phyloP scores from a whole-genome alignment of 805 yeast genomes.

The Candida koratica region DNA sequence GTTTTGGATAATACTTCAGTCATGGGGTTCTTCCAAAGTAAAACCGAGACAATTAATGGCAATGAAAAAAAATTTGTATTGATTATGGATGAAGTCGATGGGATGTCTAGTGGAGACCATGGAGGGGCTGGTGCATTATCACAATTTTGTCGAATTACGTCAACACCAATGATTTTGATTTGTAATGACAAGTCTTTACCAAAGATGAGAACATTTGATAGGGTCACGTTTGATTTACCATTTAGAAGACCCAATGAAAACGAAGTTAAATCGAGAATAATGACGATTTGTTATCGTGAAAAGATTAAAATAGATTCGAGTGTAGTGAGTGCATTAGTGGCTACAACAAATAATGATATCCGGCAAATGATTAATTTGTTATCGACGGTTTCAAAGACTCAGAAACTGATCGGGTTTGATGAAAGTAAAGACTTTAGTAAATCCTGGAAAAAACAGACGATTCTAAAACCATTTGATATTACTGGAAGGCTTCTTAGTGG shows the following conservation, averaged over 20 bases:
- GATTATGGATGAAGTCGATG: conserved; percentile 98
- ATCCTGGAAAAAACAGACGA: conserved; percentile 86
- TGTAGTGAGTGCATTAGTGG: conserved; percentile 77
- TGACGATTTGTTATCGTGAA: conserved; percentile 89
- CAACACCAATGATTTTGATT: conserved; percentile 85
- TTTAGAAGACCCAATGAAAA: conserved; percentile 86
- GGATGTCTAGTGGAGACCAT: conserved; percentile 98
- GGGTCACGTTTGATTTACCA: conserved; percentile 70
- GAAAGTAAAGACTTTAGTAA: conserved; percentile 59
- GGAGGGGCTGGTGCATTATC: conserved; percentile 98
- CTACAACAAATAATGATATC: conserved; percentile 84
- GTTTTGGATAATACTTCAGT: conserved; percentile 80
- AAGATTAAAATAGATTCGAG: conserved; percentile 74
- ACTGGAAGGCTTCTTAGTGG: conserved; percentile 61
- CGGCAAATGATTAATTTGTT: conserved; percentile 89
- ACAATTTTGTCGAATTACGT: conserved; percentile 75
- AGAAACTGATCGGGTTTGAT: conserved; percentile 56
- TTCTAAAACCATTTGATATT: conserved; percentile 89
- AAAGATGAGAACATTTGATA: conserved; percentile 94
- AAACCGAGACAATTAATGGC: conserved; percentile 18
- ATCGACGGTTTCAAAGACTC: conserved; percentile 78
- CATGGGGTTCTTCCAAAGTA: conserved; percentile 62
- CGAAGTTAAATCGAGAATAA: conserved; percentile 75
- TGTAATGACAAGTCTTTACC: conserved; percentile 92
- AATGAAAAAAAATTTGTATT: conserved; percentile 66